Base-by-base conservation (phyloP, 805 yeast genomes). In the Barnettozyma salicaria region DNA sequence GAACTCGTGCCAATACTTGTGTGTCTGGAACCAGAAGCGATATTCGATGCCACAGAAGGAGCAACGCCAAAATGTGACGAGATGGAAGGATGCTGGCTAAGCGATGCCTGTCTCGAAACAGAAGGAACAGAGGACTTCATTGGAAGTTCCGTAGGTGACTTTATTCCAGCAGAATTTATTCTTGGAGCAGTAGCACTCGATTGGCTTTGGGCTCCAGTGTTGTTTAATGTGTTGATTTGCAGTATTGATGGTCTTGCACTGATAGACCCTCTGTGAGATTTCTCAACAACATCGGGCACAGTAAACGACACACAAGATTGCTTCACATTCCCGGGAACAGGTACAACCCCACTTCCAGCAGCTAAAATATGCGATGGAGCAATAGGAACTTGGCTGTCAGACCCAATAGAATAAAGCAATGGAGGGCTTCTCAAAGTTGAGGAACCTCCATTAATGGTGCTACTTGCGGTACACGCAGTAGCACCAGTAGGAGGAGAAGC, bases 221-320 rank as follows among this genome's bases (percentile, higher is more conserved):
- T 31, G 3, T 20, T 22, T 42, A 37, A 36, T 18, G 50, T 47
- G 30, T 37, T 43, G 27, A 60, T 46, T 13, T 59, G 56, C 5
- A 64, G 58, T 12, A 65, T 60, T 5, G 75, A 67, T 1, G 79
- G 76, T 43, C 71, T 61, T 1, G 76, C 70, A 30, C 76, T 68
- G 35, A 75, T 74, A 2, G 80, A 74, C n/a, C 78, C 76, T 39
- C 81, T 57, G 45, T 75, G 76, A 1, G 64, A 54, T 43, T 69
- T 70, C 18, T 64, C 67, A 18, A 55, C 53, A 7, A 47, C 56
- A 9, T 67, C 56, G 1, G 72, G 69, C 14, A 68, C 71, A 16
- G 70, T 71, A 47, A 73, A 73, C 3, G 76, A 72, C 9, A 73
- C 65, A 4, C 63, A 30, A 1, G 50, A 40, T 10, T 28, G 34